Evolutionary conservation across 345 rosid species (phyloP), one percentile per base, ranked within the genome.

Genomic region (Corymbia maculata): DNA sequence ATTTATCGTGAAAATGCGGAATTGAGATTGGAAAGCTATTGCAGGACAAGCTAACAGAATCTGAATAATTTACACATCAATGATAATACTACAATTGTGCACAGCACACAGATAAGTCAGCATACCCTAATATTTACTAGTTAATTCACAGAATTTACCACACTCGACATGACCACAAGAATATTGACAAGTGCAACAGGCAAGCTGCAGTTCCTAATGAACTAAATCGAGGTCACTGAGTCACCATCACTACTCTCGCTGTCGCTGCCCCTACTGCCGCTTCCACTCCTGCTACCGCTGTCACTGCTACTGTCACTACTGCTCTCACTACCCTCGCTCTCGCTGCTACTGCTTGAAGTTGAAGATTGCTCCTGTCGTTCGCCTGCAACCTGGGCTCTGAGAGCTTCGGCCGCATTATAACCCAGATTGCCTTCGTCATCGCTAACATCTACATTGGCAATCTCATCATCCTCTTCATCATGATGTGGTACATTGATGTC

Each of bases 401-500:
- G 98, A 61, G 97, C 98, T 90, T 96, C 98, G 45, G 99, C 99
- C 21, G 99, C 99, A 86, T 94, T 94, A 51, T 89, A 92, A 85
- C 96, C 96, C 70, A 93, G 93, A 28, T 91, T 87, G 8, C 36
- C 75, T 44, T 94, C 98, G 14, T 93, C 96, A 30, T 94, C 98
- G 80, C 94, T 93, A 42, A 91, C 92, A 85, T 97, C 99, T 75
- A 97, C 97, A 90, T 94, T 97, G 36, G 98, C 97, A 89, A 95
- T 96, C 93, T 96, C 99, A 89, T 93, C 97, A 19, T 97, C 99
- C 8, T 92, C 98, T 22, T 89, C 87, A 79, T 94, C 88, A 61
- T 93, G 97, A 53, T 89, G 96, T 0, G 94, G 97, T 88, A 91
- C 85, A 85, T 93, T 93, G 79, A 96, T 95, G 92, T 96, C 95